A percentile compares a stretch with the other conserved stretches of the same genome.
These are phyloP conservation scores for Penicillium odoratum DNA, from an alignment of 495 filamentous ascomycete genomes.

Conservation along the genomic window DNA sequence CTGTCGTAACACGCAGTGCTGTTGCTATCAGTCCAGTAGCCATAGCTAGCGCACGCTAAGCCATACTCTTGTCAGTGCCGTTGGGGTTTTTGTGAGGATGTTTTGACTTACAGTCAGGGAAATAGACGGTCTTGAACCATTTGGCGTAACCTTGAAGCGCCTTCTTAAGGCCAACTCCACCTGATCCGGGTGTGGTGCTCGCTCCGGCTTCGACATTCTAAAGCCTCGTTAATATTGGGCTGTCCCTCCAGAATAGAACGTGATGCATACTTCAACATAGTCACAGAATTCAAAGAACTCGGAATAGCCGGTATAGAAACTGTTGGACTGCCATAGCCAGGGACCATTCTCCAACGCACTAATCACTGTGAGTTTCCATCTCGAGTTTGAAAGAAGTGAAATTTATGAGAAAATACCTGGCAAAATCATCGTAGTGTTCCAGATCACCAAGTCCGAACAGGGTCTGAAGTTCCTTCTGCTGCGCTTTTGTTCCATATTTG, in stretches of 20 bases:
- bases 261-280: constrained; percentile 39
- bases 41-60: constrained; percentile 44
- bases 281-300: constrained; percentile 58
- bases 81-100: not conserved
- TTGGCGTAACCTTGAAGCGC: constrained; percentile 55
- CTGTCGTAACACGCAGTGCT: constrained; percentile 58
- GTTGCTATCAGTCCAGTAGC: constrained; percentile 42
- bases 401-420: constrained; percentile 27
- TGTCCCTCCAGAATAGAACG: not conserved
- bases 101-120: constrained; percentile 52
- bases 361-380: constrained; percentile 14
- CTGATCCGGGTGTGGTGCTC: constrained; percentile 31
- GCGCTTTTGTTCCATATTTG: constrained; percentile 35
- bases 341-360: constrained; percentile 55
- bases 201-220: constrained; percentile 35
- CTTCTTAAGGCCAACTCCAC: constrained; percentile 55
- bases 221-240: constrained; percentile 1
- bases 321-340: constrained; percentile 58
- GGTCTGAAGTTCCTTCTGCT: constrained; percentile 54
- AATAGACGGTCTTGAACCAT: constrained; percentile 48
- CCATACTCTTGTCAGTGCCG: constrained; percentile 7
- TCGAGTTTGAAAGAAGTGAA: not conserved
- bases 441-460: constrained; percentile 58
- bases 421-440: constrained; percentile 60
- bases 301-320: constrained; percentile 47